Conservation (phyloP, 2,329 filamentous ascomycete genomes). For the Talaromyces verruculosus region DNA sequence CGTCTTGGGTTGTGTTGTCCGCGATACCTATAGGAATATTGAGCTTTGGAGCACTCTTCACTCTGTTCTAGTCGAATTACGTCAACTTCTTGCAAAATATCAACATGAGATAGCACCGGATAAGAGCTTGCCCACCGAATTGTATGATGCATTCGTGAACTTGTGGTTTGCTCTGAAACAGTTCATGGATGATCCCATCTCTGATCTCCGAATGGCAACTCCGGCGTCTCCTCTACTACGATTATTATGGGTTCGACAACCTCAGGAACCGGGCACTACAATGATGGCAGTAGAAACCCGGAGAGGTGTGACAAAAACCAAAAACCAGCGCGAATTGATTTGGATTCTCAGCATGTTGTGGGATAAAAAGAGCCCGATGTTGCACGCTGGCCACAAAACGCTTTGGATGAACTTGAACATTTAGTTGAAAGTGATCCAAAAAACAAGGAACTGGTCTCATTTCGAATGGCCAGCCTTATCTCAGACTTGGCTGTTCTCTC, state of each 20-base stretch:
- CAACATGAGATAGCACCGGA: not conserved
- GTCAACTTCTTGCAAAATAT: not conserved
- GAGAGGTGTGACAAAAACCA: no score
- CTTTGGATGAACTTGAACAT: slow-evolving; percentile 9
- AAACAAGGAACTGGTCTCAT: not conserved
- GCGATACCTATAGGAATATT: not conserved
- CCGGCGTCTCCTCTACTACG: not conserved
- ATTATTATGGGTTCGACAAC: not conserved
- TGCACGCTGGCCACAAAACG: not conserved
- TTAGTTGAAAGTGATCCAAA: slow-evolving; percentile 1
- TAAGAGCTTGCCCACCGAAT: not conserved
- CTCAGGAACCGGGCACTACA: not conserved
- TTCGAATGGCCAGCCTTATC: not conserved
- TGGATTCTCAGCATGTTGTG: slow-evolving; percentile 5
- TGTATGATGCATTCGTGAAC: not conserved
- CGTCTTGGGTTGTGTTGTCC: not conserved
- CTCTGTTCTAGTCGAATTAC: not conserved
- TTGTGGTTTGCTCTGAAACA: not conserved
- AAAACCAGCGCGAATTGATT: not conserved
- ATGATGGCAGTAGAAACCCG: not conserved
- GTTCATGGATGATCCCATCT: not conserved
- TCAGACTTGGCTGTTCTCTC: not conserved
- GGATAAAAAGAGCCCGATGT: not conserved
- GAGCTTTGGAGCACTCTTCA: not conserved
- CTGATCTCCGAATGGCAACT: not conserved